A percentile compares a stretch with the other conserved stretches of the same genome.
Conservation (phyloP, 2,329 filamentous ascomycete genomes). For the Aspergillus sergii region DNA sequence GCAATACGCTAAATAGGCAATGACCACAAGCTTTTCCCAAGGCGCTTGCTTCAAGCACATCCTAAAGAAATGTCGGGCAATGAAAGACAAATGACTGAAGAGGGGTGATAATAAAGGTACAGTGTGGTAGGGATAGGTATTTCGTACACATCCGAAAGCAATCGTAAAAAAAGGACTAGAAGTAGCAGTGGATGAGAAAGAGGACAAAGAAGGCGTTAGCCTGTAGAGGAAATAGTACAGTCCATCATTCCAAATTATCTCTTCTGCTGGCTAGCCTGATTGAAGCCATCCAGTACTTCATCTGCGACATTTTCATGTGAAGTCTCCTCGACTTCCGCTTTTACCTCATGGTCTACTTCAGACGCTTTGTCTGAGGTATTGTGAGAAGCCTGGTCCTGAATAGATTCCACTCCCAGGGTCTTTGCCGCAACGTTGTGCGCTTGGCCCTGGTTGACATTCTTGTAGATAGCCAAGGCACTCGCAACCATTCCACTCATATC, state of each 20-base stretch:
- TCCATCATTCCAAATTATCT: slow-evolving; percentile 20
- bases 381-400: slow-evolving; percentile 14
- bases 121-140: slow-evolving; percentile 7
- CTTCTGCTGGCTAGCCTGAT: slow-evolving; percentile 41
- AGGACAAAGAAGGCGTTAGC: neutral
- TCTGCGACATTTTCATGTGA: slow-evolving; percentile 47
- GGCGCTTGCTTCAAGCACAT: neutral
- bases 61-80: neutral
- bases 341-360: slow-evolving; percentile 19
- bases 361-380: slow-evolving; percentile 30
- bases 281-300: slow-evolving; percentile 53
- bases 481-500: slow-evolving; percentile 98
- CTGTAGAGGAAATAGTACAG: neutral
- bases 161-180: slow-evolving; percentile 11
- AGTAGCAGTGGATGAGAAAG: slow-evolving; percentile 4
- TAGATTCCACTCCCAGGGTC: slow-evolving; percentile 29
- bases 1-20: slow-evolving; percentile 2
- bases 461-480: slow-evolving; percentile 91
- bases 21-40: neutral
- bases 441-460: slow-evolving; percentile 84
- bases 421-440: slow-evolving; percentile 61
- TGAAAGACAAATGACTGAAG: neutral
- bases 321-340: slow-evolving; percentile 17
- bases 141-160: slow-evolving; percentile 4
- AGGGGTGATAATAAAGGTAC: slow-evolving; percentile 2